Percentiles rank a stretch among this genome's conserved stretches.
Evolutionary conservation across 2,329 filamentous ascomycete species (phyloP).

Genomic region (Fusarium continuum): DNA sequence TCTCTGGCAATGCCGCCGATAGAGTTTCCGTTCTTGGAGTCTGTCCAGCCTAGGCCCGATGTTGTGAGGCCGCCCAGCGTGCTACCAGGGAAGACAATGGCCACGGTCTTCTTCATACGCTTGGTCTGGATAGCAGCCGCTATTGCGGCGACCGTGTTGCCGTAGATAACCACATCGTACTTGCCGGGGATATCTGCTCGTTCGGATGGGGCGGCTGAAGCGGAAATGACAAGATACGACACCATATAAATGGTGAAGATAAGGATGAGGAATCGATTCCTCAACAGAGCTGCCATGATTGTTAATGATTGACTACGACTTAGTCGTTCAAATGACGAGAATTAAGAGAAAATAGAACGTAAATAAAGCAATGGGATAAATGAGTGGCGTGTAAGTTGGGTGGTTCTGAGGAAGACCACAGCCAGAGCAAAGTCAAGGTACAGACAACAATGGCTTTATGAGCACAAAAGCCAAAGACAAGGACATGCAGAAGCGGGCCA

Average conservation of each 20-base stretch:
- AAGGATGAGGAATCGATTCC: slow-evolving; percentile 13
- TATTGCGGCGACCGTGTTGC: slow-evolving; percentile 36
- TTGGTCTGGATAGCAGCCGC: slow-evolving; percentile 30
- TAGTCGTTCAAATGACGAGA: not conserved
- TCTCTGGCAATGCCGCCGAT: slow-evolving; percentile 36
- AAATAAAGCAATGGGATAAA: slow-evolving; percentile 1
- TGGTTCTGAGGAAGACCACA: not conserved
- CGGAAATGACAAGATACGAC: slow-evolving; percentile 23
- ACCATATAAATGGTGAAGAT: slow-evolving; percentile 30
- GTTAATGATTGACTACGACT: slow-evolving; percentile 6
- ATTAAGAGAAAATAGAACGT: not conserved
- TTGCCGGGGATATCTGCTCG: slow-evolving; percentile 1
- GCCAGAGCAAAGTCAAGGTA: not conserved
- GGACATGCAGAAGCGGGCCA: not conserved
- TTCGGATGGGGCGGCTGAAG: slow-evolving; percentile 19
- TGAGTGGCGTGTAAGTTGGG: slow-evolving; percentile 2
- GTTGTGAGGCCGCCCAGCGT: slow-evolving; percentile 32
- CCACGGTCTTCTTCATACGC: slow-evolving; percentile 34
- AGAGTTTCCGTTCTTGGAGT: slow-evolving; percentile 32
- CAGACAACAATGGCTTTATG: slow-evolving; percentile 2
- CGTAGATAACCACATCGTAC: slow-evolving; percentile 37
- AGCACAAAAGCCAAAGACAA: not conserved
- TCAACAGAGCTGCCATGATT: slow-evolving; percentile 16
- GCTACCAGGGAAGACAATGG: slow-evolving; percentile 29
- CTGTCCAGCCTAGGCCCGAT: slow-evolving; percentile 35